Evolutionary conservation across 352 stramenopile genomes (phyloP), one percentile per base, ranked within the genome.

Genomic region (Globisporangium alternatum): DNA sequence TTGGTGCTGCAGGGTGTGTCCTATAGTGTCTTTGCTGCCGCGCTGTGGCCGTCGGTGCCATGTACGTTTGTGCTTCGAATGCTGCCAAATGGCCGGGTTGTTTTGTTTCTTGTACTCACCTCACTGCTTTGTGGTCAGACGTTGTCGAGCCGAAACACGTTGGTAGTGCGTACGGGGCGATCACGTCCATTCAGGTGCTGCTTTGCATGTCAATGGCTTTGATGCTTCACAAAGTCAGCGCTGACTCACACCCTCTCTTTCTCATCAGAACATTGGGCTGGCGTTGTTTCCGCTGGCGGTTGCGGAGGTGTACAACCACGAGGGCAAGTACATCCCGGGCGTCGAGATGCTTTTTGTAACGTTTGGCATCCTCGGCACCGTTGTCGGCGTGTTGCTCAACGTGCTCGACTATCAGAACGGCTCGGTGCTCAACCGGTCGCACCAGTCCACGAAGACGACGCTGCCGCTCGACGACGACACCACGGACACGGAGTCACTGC

Each of bases 1-100:
- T 64, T 98, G 58, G 75, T 98, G 30, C 72, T 95, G 9, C 91
- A 98, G 75, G 93, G 95, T 21, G 69, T 98, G 12, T 90, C 90
- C 7, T 98, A 98, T 67, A 95, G 88, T 35, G 83, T 97, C 13
- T 98, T 97, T 73, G 93, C 93, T 5, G 88, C 94, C 5, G 91
- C 93, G 7, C 48, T 98, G 22, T 98, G 93, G 94, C 94, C 94
- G 5, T 97, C 88, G 0, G 88, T 98, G 22, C 88, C 90, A 70
- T 84, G 77, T 86, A 65, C 35, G 77, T 64, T 28, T 45, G 15
- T 41, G 28, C 17, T 31, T 28, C 25, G 25, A 28, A 28, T 28
- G 25, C 25, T 28, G 25, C 25, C 25, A 28, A 2, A 2, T 28
- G 25, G 25, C 25, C 25, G 25, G 25, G 9, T 22, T 67, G 44